A percentile compares a stretch with the other conserved stretches of the same genome.
Conservation (phyloP, 2,329 filamentous ascomycete species). For the Sclerotiophoma versabilis region DNA sequence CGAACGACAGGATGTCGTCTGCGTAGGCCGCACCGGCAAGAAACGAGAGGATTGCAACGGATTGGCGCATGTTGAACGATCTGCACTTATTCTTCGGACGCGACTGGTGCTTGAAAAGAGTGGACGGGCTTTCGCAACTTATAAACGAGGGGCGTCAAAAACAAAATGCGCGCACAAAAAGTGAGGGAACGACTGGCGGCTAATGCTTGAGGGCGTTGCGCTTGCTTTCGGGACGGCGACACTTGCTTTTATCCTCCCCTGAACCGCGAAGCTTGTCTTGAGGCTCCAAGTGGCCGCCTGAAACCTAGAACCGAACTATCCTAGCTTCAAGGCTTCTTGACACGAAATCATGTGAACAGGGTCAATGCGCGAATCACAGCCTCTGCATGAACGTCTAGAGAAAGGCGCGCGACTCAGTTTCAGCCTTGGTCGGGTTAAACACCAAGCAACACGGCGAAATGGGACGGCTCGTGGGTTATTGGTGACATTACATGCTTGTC, state of each 20-base stretch:
- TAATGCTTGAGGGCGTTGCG: slow-evolving; percentile 19
- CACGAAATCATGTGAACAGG: neutral
- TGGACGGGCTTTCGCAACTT: neutral
- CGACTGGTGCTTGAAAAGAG: neutral
- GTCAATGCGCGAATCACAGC: slow-evolving; percentile 8
- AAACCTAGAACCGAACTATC: slow-evolving; percentile 11
- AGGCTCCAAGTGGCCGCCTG: slow-evolving; percentile 8
- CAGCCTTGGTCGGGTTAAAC: neutral
- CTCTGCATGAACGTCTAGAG: neutral
- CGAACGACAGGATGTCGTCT: slow-evolving; percentile 28
- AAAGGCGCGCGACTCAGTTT: slow-evolving; percentile 7
- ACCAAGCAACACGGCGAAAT: slow-evolving; percentile 6
- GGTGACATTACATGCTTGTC: neutral
- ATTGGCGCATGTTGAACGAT: slow-evolving; percentile 31
- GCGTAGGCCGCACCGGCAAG: slow-evolving; percentile 28
- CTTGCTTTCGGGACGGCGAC: slow-evolving; percentile 3
- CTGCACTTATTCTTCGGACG: slow-evolving; percentile 4
- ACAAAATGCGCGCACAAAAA: neutral
- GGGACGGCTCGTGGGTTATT: neutral
- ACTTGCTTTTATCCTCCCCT: slow-evolving; percentile 23
- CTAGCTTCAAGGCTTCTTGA: slow-evolving; percentile 3
- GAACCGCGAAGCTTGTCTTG: slow-evolving; percentile 18
- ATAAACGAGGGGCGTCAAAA: slow-evolving; percentile 17
- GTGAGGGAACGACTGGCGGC: slow-evolving; percentile 4
- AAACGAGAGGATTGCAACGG: slow-evolving; percentile 27